Base-by-base conservation (phyloP, 257 asterid genomes). In the Scutellaria minor region DNA sequence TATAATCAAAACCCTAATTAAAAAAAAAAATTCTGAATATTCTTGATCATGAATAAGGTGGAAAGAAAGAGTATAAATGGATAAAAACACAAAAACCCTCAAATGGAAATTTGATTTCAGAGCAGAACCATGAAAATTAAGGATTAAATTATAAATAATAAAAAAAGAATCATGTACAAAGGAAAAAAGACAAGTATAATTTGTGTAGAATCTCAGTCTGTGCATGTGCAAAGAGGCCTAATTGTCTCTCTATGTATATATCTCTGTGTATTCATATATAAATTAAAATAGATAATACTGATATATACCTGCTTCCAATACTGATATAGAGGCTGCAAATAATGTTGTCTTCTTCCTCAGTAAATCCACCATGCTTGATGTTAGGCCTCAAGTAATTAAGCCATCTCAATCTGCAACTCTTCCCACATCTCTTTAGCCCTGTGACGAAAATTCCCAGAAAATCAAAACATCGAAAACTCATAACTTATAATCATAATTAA, bases 351-450 rank as follows among this genome's bases (percentile, higher is more conserved):
- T 94, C 98, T 89, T 94, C 98, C 82, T 94, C 98, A 63, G 96
- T 94, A 74, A 94, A 94, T 53, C 96, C 97, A 46, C 98, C 98
- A 71, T 94, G 98, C 72, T 86, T 94, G 66, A 94, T 84, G 53
- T 94, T 89, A 41, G 98, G 97, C 82, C 98, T 78, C 75, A 93
- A 78, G 77, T 93, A 93, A 80, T 93, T 93, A 24, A 93, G 70
- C 98, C 98, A 93, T 77, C 98, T 84, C 14, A 93, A 79, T 53
- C 98, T 85, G 80, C 98, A 93, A 75, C 98, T 94, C 85, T 94
- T 94, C 76, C 98, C 98, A 67, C 98, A 94, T 78, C 98, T 82
- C 91, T 86, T 94, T 40, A 94, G 83, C 87, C 98, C 98, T 94
- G 51, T 0, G 62, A 20, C 7, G 46, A 59, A n/a, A 4, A 46